Base-by-base conservation (phyloP, 169 alveolate genomes). In the Pseudocohnilembus persalinus region DNA sequence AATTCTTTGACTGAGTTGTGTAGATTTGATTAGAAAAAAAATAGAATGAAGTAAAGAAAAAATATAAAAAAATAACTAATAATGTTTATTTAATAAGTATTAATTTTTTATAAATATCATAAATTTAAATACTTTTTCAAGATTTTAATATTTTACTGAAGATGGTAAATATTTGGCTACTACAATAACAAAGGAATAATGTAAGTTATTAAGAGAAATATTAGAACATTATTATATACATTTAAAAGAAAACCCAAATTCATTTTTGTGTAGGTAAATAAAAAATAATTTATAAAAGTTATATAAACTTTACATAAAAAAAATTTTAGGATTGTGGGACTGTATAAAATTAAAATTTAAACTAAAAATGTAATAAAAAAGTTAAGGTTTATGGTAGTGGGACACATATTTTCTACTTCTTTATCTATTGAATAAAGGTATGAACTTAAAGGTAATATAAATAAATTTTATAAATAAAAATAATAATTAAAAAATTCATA, bases 101-200 rank as follows among this genome's bases (percentile, higher is more conserved):
- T 4, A 11, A 11, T 49, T 11, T 49, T 49, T 49, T 49, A 49
- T 4, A 11, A 49, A 49, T 49, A 49, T 11, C 20, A 11, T 11
- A 11, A 49, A 49, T 11, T 49, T 49, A 49, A n/a, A n/a, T n/a
- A n/a, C 0, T 77, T 77, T 77, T 84, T 94, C 95, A 0, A 87
- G 93, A 34, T 93, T 95, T 77, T 91, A 93, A 82, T 95, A 95
- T 83, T 95, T 84, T 85, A 90, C 96, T 4, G 92, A 92, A 72
- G 96, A 95, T 82, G 90, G 93, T 15, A 92, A 90, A 76, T 95
- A 83, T 84, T 89, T 93, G 81, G 81, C 81, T 74, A 89, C 84
- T 82, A 89, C 93, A 0, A 92, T 92, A 31, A 73, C 90, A 24
- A 89, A 89, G 73, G 77, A 81, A 30, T 89, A 89, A 89, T 89